Base-by-base conservation (phyloP, 169 alveolate species). In the Plasmodium chabaudi region DNA sequence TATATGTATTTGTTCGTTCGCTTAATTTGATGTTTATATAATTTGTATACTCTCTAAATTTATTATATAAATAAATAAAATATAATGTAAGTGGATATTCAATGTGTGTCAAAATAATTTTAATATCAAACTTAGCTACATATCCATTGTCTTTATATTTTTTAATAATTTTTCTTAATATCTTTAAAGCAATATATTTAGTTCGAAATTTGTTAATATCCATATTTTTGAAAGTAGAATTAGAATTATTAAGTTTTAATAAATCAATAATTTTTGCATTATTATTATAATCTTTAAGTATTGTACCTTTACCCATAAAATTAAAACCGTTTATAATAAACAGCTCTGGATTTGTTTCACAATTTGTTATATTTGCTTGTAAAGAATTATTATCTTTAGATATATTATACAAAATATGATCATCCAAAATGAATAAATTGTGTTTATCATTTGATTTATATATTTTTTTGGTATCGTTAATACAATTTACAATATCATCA, bases 81-180 rank as follows among this genome's bases (percentile, higher is more conserved):
- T 79, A 79, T 9, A 79, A 46, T 0, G 89, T 79, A 1, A 79
- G 0, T 0, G 89, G 89, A 39, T 39, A 79, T 53, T 79, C 89
- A 12, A 79, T 79, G 21, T 79, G 89, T 25, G 89, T 79, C 6
- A 79, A 39, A n/a, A 79, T 65, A 17, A 79, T 79, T 64, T 79
- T 79, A 3, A 79, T 15, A n/a, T 79, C 89, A 65, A 65, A 79
- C 13, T 79, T 79, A 0, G 82, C 17, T 5, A 67, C 82, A 51
- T 79, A 79, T 12, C 67, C 89, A 60, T 79, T 79, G 7, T 65
- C 53, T 79, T 79, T 67, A 60, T 79, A 79, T 21, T 79, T 79
- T 15, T 79, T 79, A 1, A 79, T 15, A 44, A 79, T 79, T 55
- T 79, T 79, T 39, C 89, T 49, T 2, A 79, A 5, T 3, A 79